phyloP scores from a whole-genome alignment of 2,329 filamentous ascomycete species.

The Talaromyces rugulosus region DNA sequence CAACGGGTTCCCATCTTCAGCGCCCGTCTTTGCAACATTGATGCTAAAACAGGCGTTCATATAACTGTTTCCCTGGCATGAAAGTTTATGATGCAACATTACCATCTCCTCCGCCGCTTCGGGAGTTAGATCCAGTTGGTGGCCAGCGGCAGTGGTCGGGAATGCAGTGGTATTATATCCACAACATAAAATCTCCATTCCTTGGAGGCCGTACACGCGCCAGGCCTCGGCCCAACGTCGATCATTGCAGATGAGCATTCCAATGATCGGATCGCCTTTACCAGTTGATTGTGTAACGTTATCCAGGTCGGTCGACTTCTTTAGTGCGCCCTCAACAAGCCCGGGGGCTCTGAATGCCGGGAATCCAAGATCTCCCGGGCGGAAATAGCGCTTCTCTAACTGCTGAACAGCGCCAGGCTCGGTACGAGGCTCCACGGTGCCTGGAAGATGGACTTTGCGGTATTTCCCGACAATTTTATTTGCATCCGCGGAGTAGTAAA shows the following conservation, averaged over 20 bases:
- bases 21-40: slow-evolving; percentile 46
- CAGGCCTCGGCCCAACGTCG: slow-evolving; percentile 53
- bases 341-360: slow-evolving; percentile 50
- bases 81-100: slow-evolving; percentile 50
- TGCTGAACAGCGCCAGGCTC: slow-evolving; percentile 49
- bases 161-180: slow-evolving; percentile 42
- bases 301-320: slow-evolving; percentile 1
- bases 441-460: slow-evolving; percentile 54
- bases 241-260: slow-evolving; percentile 57
- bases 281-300: slow-evolving; percentile 16
- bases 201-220: slow-evolving; percentile 50
- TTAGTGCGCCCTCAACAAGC: slow-evolving; percentile 30
- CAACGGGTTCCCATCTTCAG: slow-evolving; percentile 46
- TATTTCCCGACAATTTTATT: slow-evolving; percentile 49
- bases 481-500: slow-evolving; percentile 48
- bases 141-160: slow-evolving; percentile 47
- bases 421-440: slow-evolving; percentile 48
- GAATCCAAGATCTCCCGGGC: slow-evolving; percentile 51
- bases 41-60: slow-evolving; percentile 52
- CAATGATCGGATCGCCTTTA: slow-evolving; percentile 49
- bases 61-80: slow-evolving; percentile 43
- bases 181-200: slow-evolving; percentile 45
- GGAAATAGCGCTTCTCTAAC: slow-evolving; percentile 55
- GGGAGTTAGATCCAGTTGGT: slow-evolving; percentile 35
- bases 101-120: slow-evolving; percentile 46